Evolutionary conservation across 805 yeast species (phyloP).

Genomic region (Wickerhamiella allomyrinae): DNA sequence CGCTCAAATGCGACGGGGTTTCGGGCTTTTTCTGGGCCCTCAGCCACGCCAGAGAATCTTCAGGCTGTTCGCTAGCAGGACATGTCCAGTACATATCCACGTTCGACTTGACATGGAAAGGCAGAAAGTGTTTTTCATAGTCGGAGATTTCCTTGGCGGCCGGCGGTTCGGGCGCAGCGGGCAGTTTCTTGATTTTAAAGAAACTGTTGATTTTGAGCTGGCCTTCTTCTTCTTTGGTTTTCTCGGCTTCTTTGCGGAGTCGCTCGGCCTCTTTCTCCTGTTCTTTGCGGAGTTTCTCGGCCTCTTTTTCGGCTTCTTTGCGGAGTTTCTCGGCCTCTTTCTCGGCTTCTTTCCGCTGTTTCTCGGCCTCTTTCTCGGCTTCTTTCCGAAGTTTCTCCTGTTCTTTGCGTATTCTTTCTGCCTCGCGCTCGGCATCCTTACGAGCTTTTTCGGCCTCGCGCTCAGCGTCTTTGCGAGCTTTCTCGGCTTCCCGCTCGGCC

Average conservation of each 20-base stretch:
- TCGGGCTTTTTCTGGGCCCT: neutral
- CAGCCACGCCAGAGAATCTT: constrained; percentile 12
- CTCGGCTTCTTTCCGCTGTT: constrained; percentile 14
- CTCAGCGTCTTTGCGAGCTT: constrained; percentile 9
- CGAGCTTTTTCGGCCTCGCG: constrained; percentile 8
- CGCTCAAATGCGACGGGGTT: neutral
- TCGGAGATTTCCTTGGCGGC: constrained; percentile 10
- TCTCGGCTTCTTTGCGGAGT: constrained; percentile 9
- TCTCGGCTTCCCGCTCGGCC: constrained; percentile 13
- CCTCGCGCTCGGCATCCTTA: constrained; percentile 6
- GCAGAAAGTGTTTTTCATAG: constrained; percentile 21
- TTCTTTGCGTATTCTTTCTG: constrained; percentile 11
- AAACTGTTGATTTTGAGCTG: constrained; percentile 17
- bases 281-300: constrained; percentile 10
- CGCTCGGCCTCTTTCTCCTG: constrained; percentile 14
- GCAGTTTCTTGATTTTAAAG: constrained; percentile 9
- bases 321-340: constrained; percentile 11
- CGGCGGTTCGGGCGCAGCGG: constrained; percentile 6
- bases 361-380: constrained; percentile 14
- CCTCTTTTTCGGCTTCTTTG: constrained; percentile 13
- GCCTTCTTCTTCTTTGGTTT: constrained; percentile 9
- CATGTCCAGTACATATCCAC: constrained; percentile 13
- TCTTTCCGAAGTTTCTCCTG: constrained; percentile 13
- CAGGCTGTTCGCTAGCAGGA: constrained; percentile 2
- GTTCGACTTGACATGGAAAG: constrained; percentile 22